Base-by-base conservation (phyloP, 208 protist genomes). In the Trypanosoma caninum region DNA sequence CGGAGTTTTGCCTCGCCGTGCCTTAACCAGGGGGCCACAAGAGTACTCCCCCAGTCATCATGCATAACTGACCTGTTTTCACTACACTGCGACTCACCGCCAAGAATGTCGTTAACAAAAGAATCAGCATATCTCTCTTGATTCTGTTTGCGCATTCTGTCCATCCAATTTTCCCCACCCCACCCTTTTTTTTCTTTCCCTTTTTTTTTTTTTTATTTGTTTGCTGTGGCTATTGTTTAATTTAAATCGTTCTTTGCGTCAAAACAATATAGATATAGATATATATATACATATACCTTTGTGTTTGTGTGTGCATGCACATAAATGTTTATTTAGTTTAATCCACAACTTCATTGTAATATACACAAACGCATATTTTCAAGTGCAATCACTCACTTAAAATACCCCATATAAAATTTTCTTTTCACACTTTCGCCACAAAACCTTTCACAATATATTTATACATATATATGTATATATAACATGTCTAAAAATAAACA, bases 51-150 rank as follows among this genome's bases (percentile, higher is more conserved):
- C n/a, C n/a, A n/a, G n/a, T n/a, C n/a, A n/a, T n/a, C n/a, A n/a
- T n/a, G n/a, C n/a, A n/a, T n/a, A n/a, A n/a, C n/a, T n/a, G n/a
- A n/a, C n/a, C n/a, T n/a, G n/a, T n/a, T n/a, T n/a, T 37, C 8
- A 13, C 10, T 50, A 38, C 30, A 20, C 30, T 20, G 23, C 10
- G 8, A 27, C 16, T 14, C 14, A 27, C 37, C 27, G 18, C 30
- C 5, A 27, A 70, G 45, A 27, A 70, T 70, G 23, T 20, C 55
- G 16, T 38, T 25, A 14, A 70, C 65, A 56, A 70, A 70, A 14
- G 55, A 58, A 56, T 70, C 65, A 10, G 30, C n/a, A 16, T 8
- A 38, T 23, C 23, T 38, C 13, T 60, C 31, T 48, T 4, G 11
- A 30, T 52, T 14, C 23, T 41, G 18, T 35, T 18, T 14, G 14